These are phyloP conservation scores for Trichosporon faecale DNA, from an alignment of 1,284 basidiomycete species.

Conservation along the genomic window DNA sequence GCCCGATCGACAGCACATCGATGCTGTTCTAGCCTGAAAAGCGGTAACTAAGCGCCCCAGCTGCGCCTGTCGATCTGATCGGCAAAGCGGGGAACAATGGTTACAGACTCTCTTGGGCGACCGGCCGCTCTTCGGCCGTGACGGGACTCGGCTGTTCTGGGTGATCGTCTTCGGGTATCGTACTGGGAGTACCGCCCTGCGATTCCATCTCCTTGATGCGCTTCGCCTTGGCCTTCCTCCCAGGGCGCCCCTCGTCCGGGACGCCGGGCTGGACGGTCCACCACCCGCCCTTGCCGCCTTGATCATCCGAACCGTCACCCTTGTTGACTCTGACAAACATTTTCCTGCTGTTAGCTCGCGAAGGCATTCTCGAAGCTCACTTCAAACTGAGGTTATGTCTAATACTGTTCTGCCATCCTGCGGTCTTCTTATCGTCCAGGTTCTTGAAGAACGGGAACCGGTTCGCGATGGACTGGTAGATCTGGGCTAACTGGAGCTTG, in stretches of 20 bases:
- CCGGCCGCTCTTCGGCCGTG: neutral
- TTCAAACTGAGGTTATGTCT: conserved; percentile 51
- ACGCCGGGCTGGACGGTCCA: conserved; percentile 52
- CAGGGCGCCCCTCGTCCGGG: conserved; percentile 50
- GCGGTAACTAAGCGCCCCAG: neutral
- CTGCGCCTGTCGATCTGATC: conserved; percentile 1
- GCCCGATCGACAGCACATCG: neutral
- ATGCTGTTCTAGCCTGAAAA: neutral
- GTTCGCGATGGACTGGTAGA: conserved; percentile 48
- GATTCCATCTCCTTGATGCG: conserved; percentile 17
- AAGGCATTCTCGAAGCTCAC: conserved; percentile 29
- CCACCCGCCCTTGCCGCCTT: conserved; percentile 51
- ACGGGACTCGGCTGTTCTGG: neutral
- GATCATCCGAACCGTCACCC: conserved; percentile 46
- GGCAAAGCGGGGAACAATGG: neutral
- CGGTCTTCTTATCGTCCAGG: conserved; percentile 50
- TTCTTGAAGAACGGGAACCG: conserved; percentile 52
- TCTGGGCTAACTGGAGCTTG: conserved; percentile 49
- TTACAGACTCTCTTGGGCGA: neutral
- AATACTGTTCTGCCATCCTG: conserved; percentile 52
- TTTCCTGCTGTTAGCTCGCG: conserved; percentile 38
- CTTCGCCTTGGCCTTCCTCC: conserved; percentile 47
- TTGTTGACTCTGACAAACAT: conserved; percentile 52
- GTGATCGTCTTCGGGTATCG: neutral
- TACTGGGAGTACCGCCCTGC: neutral